Evolutionary conservation across 73 alveolate species (phyloP).

Genomic region (Symbiodinium natans): DNA sequence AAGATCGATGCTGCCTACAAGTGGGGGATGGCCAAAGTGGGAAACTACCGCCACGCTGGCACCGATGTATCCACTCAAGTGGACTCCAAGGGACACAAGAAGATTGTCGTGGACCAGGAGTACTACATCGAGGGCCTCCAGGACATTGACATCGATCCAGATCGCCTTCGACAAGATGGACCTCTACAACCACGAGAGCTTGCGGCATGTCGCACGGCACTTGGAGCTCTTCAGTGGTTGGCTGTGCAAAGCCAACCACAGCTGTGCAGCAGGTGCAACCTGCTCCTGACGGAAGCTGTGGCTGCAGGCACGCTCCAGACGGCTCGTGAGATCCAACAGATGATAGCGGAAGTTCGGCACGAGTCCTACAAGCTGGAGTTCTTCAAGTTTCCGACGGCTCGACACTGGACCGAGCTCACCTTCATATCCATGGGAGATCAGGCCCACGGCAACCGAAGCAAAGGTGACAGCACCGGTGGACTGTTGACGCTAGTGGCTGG

Average conservation of each 20-base stretch:
- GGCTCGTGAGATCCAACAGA: not conserved
- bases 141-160: not conserved
- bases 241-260: not conserved
- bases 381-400: not conserved
- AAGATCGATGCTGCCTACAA: not conserved
- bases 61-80: not conserved
- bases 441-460: not conserved
- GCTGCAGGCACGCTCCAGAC: not conserved
- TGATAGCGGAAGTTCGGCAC: not conserved
- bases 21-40: not conserved
- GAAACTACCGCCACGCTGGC: not conserved
- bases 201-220: not conserved
- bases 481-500: not conserved
- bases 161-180: not conserved
- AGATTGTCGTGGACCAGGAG: not conserved
- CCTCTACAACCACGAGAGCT: not conserved
- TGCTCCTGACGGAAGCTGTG: not conserved
- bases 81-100: not conserved
- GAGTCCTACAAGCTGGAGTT: not conserved
- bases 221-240: not conserved
- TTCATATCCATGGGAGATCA: not conserved
- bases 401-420: not conserved
- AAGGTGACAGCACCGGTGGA: not conserved
- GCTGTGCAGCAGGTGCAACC: not conserved
- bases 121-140: not conserved